These are phyloP conservation scores for Cyclocybe cylindracea DNA, from an alignment of 768 basidiomycete species.

Conservation along the genomic window DNA sequence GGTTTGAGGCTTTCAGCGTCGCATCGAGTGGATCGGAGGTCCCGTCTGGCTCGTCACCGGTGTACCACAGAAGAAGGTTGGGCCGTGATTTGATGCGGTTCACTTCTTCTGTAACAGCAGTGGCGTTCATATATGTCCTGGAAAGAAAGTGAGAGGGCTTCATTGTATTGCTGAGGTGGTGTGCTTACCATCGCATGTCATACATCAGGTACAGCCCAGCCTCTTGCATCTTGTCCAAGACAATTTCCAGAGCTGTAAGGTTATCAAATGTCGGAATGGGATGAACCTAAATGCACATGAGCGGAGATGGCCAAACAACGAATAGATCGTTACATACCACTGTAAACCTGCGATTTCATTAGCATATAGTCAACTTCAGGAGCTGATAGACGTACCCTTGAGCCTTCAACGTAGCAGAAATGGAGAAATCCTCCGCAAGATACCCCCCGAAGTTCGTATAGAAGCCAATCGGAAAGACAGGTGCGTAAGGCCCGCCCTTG, in stretches of 20 bases:
- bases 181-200: conserved; percentile 66
- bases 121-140: conserved; percentile 65
- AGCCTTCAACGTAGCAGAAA: conserved; percentile 56
- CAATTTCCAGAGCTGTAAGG: conserved; percentile 52
- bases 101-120: conserved; percentile 67
- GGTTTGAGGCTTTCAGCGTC: conserved; percentile 49
- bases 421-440: conserved; percentile 50
- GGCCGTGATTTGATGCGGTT: conserved; percentile 64
- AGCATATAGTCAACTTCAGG: background rate
- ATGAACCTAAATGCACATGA: conserved; percentile 49
- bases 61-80: conserved; percentile 76
- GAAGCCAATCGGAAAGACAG: conserved; percentile 74
- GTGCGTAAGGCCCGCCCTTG: conserved; percentile 47
- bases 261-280: conserved; percentile 69
- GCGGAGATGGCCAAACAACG: conserved; percentile 9
- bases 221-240: conserved; percentile 73
- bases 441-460: conserved; percentile 64
- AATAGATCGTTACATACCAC: conserved; percentile 31
- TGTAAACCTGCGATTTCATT: conserved; percentile 32
- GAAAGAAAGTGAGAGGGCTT: conserved; percentile 1
- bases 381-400: conserved; percentile 45
- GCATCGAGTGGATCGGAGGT: conserved; percentile 67
- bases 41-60: conserved; percentile 75
- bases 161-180: background rate
- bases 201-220: conserved; percentile 77